phyloP scores from a whole-genome alignment of 768 basidiomycete species.

The Rubroboletus pulcherrimus region DNA sequence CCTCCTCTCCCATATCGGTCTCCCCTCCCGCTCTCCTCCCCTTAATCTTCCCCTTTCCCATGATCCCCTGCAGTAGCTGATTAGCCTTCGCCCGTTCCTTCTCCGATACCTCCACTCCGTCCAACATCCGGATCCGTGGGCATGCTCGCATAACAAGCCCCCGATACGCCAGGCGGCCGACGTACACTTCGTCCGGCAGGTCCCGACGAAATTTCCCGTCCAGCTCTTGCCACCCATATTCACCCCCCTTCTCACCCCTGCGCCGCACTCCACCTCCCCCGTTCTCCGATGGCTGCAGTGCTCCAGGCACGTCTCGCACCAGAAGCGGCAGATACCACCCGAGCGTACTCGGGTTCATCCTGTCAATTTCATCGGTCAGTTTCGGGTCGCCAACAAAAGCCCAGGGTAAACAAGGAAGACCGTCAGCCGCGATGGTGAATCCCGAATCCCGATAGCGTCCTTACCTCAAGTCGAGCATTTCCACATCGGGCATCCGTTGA shows the following conservation, averaged over 20 bases:
- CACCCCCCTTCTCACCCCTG: constrained; percentile 31
- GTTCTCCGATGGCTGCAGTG: constrained; percentile 57
- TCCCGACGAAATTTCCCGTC: constrained; percentile 86
- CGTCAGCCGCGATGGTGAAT: background rate
- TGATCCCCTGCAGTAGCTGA: constrained; percentile 57
- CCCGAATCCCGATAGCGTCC: constrained; percentile 24
- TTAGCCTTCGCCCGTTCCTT: constrained; percentile 85
- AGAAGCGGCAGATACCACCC: constrained; percentile 93
- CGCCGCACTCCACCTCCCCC: constrained; percentile 16
- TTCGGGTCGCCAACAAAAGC: constrained; percentile 20
- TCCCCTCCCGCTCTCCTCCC: constrained; percentile 17
- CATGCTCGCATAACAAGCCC: constrained; percentile 83
- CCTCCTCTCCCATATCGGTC: constrained; percentile 14
- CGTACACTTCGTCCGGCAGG: constrained; percentile 84
- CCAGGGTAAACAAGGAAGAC: background rate
- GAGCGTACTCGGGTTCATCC: constrained; percentile 96
- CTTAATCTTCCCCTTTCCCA: constrained; percentile 40
- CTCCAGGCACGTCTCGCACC: constrained; percentile 63
- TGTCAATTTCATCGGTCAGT: constrained; percentile 29
- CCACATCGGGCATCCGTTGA: constrained; percentile 69
- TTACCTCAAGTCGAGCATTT: constrained; percentile 90
- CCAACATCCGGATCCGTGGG: constrained; percentile 62
- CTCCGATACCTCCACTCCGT: constrained; percentile 78
- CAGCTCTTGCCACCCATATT: constrained; percentile 62
- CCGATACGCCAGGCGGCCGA: constrained; percentile 84